Evolutionary conservation across 2,329 filamentous ascomycete species (phyloP).

Genomic region (Hansfordia pulvinata): DNA sequence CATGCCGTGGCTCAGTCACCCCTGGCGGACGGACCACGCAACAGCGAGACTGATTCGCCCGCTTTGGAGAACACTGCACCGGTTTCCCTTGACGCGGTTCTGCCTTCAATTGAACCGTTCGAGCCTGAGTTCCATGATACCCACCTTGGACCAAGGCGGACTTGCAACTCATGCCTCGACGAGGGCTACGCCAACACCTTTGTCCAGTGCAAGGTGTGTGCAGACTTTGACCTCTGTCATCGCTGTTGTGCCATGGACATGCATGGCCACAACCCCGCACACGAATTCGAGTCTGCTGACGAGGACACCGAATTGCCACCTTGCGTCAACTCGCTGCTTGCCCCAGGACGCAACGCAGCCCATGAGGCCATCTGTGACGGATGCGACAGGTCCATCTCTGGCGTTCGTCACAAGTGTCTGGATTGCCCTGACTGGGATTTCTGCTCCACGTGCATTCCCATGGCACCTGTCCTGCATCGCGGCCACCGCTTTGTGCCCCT

Average conservation of each 20-base stretch:
- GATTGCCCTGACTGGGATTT: slow-evolving; percentile 97
- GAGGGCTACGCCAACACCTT: slow-evolving; percentile 68
- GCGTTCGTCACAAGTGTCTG: slow-evolving; percentile 91
- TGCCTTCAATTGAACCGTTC: too few relatives aligned
- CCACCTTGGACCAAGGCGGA: too few relatives aligned
- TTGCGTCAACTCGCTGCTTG: slow-evolving; percentile 56
- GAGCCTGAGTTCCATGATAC: background rate
- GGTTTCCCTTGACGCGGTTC: too few relatives aligned
- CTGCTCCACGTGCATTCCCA: slow-evolving; percentile 62
- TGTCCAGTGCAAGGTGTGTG: slow-evolving; percentile 71
- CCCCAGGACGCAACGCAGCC: slow-evolving; percentile 63
- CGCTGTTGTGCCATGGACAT: slow-evolving; percentile 60
- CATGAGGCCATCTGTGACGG: slow-evolving; percentile 92
- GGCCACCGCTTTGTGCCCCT: slow-evolving; percentile 81
- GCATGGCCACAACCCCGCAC: slow-evolving; percentile 85
- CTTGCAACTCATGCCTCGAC: slow-evolving; percentile 55
- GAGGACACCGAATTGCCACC: slow-evolving; percentile 42
- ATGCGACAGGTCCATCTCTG: slow-evolving; percentile 77
- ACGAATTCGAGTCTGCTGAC: slow-evolving; percentile 61
- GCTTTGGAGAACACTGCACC: too few relatives aligned
- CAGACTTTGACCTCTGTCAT: slow-evolving; percentile 88
- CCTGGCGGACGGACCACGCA: too few relatives aligned
- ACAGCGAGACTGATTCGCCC: too few relatives aligned
- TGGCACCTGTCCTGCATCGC: slow-evolving; percentile 57
- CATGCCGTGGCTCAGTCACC: too few relatives aligned